Base-by-base conservation (phyloP, 768 basidiomycete genomes). In the Termitomyces sp. region DNA sequence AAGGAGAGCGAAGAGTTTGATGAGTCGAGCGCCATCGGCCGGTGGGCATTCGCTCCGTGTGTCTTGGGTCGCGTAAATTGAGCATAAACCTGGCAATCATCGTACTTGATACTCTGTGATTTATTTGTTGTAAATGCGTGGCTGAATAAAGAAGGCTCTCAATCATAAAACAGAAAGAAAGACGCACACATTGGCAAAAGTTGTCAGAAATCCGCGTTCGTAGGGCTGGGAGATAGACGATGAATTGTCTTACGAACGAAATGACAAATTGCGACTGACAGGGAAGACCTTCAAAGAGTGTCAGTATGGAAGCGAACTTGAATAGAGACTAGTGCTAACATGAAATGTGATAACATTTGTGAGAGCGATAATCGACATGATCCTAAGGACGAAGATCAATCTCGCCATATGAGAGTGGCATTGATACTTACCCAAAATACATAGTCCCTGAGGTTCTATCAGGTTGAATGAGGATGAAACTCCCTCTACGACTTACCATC, bases 361-460 rank as follows among this genome's bases (percentile, higher is more conserved):
- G 10, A 64, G 58, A 6, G 55, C 57, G 12, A 54, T 48, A 33
- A 56, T 41, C 1, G 59, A 57, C 64, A 67, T 68, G 25, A 66
- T 60, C 15, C 66, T 66, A 13, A 4, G 27, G 39, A 9, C 27
- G 2, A 12, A 16, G 12, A 50, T 36, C 31, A 35, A 31, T n/a
- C 31, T n/a, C 5, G 12, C 9, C 25, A 5, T 12, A 39, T 41
- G 13, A 27, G 1, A 15, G 29, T 31, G 9, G 11, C 10, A 48
- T n/a, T 2, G n/a, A n/a, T 48, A 27, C 66, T 44, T 48, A 76
- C 76, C 65, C 72, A 56, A 75, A 78, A 60, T 77, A 77, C 6
- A 75, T 60, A 20, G 72, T 64, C 13, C 75, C 76, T 39, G 32
- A 46, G 13, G 40, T 31, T 25, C 11, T 13, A 56, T 51, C 12